Conservation (phyloP, 768 basidiomycete species). For the Rhodotorula taiwanensis region DNA sequence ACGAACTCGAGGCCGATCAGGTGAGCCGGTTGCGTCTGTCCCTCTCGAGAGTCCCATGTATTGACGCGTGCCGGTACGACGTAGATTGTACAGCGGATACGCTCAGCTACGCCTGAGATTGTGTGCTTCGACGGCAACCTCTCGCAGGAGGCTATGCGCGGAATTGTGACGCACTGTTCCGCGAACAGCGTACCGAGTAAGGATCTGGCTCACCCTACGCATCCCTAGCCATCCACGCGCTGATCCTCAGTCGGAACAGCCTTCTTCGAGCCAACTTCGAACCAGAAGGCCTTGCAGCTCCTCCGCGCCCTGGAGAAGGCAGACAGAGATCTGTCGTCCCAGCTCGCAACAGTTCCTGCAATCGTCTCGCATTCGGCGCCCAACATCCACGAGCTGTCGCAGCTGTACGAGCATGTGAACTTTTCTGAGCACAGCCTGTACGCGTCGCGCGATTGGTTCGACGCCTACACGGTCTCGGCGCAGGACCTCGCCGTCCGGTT, state of each 20-base stretch:
- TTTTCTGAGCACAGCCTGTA: constrained; percentile 61
- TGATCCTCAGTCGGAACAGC: constrained; percentile 48
- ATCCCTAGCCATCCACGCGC: not conserved
- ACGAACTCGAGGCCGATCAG: constrained; percentile 30
- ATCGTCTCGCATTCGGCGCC: constrained; percentile 70
- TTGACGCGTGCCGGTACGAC: too few relatives aligned
- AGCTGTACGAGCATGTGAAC: constrained; percentile 44
- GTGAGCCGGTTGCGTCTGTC: too few relatives aligned
- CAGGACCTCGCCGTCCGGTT: constrained; percentile 52
- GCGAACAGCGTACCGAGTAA: constrained; percentile 14
- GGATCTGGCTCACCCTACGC: not conserved
- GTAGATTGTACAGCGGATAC: constrained; percentile 55
- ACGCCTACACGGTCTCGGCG: constrained; percentile 44
- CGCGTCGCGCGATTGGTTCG: constrained; percentile 58
- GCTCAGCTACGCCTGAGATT: constrained; percentile 52
- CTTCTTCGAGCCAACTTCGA: constrained; percentile 90
- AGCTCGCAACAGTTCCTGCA: constrained; percentile 17
- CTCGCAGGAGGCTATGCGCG: constrained; percentile 40
- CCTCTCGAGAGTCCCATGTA: too few relatives aligned
- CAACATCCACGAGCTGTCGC: constrained; percentile 68
- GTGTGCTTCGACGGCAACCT: constrained; percentile 75
- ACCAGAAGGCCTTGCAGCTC: constrained; percentile 67
- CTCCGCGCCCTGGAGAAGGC: constrained; percentile 52
- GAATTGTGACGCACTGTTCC: constrained; percentile 19
- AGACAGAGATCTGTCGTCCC: constrained; percentile 12